These are phyloP conservation scores for Eremothecium gossypii DNA, from an alignment of 1,139 yeast species.

Conservation along the genomic window DNA sequence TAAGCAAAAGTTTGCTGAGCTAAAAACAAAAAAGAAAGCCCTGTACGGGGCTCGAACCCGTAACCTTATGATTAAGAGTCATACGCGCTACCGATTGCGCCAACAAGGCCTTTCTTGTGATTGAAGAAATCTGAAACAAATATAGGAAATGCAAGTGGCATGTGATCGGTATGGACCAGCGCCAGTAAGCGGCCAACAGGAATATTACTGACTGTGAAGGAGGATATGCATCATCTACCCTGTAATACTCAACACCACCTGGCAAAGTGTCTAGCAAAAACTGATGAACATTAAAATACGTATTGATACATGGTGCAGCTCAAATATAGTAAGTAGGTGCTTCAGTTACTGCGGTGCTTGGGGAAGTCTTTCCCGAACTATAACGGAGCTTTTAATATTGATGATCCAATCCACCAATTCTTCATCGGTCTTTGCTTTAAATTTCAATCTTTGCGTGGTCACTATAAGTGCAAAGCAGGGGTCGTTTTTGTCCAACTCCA, in stretches of 20 bases:
- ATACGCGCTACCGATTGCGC: constrained; percentile 41
- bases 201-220: too few species aligned
- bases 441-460: constrained; percentile 14
- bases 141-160: too few species aligned
- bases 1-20: too few species aligned
- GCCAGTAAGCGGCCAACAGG: too few species aligned
- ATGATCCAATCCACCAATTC: constrained; percentile 22
- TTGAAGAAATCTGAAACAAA: too few species aligned
- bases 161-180: too few species aligned
- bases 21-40: constrained; percentile 20
- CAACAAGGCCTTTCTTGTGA: constrained; percentile 30
- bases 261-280: not conserved
- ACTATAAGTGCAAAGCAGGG: constrained; percentile 17
- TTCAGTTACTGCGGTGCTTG: not conserved
- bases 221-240: too few species aligned
- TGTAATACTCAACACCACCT: too few species aligned
- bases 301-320: constrained; percentile 1
- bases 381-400: constrained; percentile 16
- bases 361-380: constrained; percentile 11
- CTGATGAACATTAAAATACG: not conserved
- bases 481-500: constrained; percentile 14
- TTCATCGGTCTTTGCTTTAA: constrained; percentile 16
- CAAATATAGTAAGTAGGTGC: not conserved
- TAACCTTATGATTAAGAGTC: constrained; percentile 39
- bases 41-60: constrained; percentile 40